Conservation (phyloP, 306 rosid species). For the Trifolium subterraneum region DNA sequence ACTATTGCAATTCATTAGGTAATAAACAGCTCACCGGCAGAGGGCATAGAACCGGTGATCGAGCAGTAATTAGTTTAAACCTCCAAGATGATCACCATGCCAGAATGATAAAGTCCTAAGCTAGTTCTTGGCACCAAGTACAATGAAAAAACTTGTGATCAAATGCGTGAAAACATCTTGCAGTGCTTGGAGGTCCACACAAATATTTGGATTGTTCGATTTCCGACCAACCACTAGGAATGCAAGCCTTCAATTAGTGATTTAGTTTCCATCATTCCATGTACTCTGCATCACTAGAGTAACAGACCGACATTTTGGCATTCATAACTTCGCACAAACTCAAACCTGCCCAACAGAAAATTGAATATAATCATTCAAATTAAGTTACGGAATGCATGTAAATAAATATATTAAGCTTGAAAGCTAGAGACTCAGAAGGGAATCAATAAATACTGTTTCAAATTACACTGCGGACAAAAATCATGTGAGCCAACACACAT, state of each 20-base stretch:
- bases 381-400: background rate
- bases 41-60: conserved; percentile 9
- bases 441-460: background rate
- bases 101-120: conserved; percentile 14
- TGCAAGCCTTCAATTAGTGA: conserved; percentile 20
- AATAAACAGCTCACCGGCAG: conserved; percentile 22
- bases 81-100: conserved; percentile 13
- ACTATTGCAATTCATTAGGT: conserved; percentile 1
- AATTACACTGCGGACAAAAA: background rate
- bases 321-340: conserved; percentile 18
- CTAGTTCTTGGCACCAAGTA: conserved; percentile 26
- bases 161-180: conserved; percentile 15
- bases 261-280: conserved; percentile 26
- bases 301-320: conserved; percentile 27
- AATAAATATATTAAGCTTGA: background rate
- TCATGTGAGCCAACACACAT: conserved; percentile 5
- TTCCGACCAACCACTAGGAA: background rate
- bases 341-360: conserved; percentile 27
- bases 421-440: background rate
- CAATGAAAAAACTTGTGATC: conserved; percentile 17
- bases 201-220: conserved; percentile 21
- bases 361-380: conserved; percentile 3
- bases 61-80: conserved; percentile 22
- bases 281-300: conserved; percentile 10
- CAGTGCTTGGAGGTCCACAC: conserved; percentile 8